Evolutionary conservation across 495 filamentous ascomycete species (phyloP), one percentile per base, ranked within the genome.

Genomic region (Lichina pygmaea): DNA sequence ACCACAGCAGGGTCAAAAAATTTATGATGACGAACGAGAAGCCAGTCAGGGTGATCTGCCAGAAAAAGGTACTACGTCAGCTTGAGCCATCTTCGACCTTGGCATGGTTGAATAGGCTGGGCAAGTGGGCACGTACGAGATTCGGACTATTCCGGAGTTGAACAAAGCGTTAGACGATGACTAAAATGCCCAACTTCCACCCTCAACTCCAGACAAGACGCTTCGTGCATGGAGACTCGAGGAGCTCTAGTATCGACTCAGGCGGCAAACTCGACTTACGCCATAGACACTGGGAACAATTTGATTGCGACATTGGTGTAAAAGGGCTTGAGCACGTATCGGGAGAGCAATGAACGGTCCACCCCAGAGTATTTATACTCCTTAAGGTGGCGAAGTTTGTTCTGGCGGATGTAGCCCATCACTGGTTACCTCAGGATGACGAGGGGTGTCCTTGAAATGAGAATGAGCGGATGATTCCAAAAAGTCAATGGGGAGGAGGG

Each of bases 221-320:
- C 24, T 24, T 24, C 24, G 1, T 4, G 24, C 24, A 24, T 24
- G 24, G 24, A 24, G 24, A 24, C 24, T 24, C 24, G 24, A 24
- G 24, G 1, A 24, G 24, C 24, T 24, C 24, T 4, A 24, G 24
- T 4, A 24, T 24, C 24, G 24, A 24, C 24, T 24, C 24, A 9
- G n/a, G 6, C 17, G 10, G 33, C 41, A 31, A 12, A 24, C 17
- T 13, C 16, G 47, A 72, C 75, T 65, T 53, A 79, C 66, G 89
- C 89, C 89, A 97, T 95, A 55, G 60, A 79, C 75, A 91, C 79
- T 39, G 89, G 89, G 57, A 97, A 94, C 60, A 75, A 79, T 44
- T 83, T 69, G 62, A 97, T 93, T 53, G 89, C 91, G 50, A 83
- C 65, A 62, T 92, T 78, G 60, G 72, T 93, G 66, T 95, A 97